Evolutionary conservation across 169 alveolate species (phyloP), one percentile per base, ranked within the genome.

Genomic region (Babesia ovata): DNA sequence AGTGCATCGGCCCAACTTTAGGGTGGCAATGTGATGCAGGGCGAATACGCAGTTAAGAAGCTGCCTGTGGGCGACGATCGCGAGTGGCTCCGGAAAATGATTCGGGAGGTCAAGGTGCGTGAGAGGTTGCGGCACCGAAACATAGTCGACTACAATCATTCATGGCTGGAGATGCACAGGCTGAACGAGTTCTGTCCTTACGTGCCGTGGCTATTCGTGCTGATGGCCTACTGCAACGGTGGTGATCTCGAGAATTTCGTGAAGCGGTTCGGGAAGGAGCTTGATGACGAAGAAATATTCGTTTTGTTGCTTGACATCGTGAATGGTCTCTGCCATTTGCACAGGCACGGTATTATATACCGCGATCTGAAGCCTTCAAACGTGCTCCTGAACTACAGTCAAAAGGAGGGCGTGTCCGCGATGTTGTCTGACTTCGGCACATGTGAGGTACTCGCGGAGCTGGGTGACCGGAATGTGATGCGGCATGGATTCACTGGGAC

Each of bases 221-320:
- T 92, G 42, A 92, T 92, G 95, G 95, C 91, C 73, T 92, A 87
- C 76, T 91, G 95, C 79, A 92, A 92, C 63, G 94, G 93, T 0
- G 95, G 93, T 2, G 88, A 85, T 56, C 60, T 87, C 22, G 87
- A 87, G 52, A 46, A 50, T 17, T 63, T 79, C 39, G 65, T 86
- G 19, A 65, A 67, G 73, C 56, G 44, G 21, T 48, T 62, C 46
- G 50, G 70, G 13, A 71, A 22, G 19, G 28, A 62, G 44, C 63
- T 75, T n/a, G 26, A 53, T 14, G 84, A 75, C 46, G 75, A 66
- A 16, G 90, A 77, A 33, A 54, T 83, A 49, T 63, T 52, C 53
- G 73, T 69, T 8, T 52, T 90, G 36, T 54, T 93, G 57, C 70
- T 86, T 53, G 92, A 93, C 71, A 79, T 92, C 19, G 76, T 92